A percentile compares a stretch with the other conserved stretches of the same genome.
phyloP scores from a whole-genome alignment of 495 filamentous ascomycete species.

The Astrothelium macrocarpum region DNA sequence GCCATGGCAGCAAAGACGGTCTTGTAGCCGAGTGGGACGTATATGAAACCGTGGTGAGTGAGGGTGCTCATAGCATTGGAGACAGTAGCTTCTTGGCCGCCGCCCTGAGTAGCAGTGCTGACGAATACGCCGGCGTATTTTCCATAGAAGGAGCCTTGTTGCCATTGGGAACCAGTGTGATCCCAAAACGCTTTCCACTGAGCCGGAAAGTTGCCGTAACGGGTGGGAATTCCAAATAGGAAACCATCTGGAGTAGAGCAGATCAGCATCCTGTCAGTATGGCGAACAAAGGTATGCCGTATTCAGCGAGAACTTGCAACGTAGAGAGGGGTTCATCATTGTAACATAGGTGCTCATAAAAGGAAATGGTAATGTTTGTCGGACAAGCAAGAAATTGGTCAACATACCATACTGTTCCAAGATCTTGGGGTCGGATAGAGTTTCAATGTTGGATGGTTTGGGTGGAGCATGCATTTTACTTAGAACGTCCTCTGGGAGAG shows the following conservation, averaged over 20 bases:
- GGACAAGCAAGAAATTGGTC: background rate
- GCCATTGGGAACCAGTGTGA: slow-evolving; percentile 50
- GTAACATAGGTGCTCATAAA: too few relatives aligned
- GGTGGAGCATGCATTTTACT: slow-evolving; percentile 79
- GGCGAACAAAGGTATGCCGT: background rate
- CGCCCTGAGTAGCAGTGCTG: slow-evolving; percentile 68
- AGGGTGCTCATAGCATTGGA: slow-evolving; percentile 78
- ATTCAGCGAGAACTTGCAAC: too few relatives aligned
- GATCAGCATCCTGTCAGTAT: background rate
- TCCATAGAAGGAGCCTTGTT: slow-evolving; percentile 63
- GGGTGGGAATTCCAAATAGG: slow-evolving; percentile 93
- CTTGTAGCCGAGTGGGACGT: slow-evolving; percentile 88
- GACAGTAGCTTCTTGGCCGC: slow-evolving; percentile 87
- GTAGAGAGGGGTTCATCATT: too few relatives aligned
- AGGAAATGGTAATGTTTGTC: background rate
- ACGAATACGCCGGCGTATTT: slow-evolving; percentile 93
- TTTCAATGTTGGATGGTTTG: slow-evolving; percentile 57
- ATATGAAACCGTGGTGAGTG: slow-evolving; percentile 90
- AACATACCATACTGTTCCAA: slow-evolving; percentile 17
- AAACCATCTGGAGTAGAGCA: slow-evolving; percentile 54
- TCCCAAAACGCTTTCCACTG: slow-evolving; percentile 95
- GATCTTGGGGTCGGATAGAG: slow-evolving; percentile 49
- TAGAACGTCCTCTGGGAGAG: slow-evolving; percentile 73
- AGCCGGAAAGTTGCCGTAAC: slow-evolving; percentile 95
- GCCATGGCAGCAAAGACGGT: slow-evolving; percentile 59